Conservation (phyloP, 2,329 filamentous ascomycete genomes). For the Claviceps sp. region DNA sequence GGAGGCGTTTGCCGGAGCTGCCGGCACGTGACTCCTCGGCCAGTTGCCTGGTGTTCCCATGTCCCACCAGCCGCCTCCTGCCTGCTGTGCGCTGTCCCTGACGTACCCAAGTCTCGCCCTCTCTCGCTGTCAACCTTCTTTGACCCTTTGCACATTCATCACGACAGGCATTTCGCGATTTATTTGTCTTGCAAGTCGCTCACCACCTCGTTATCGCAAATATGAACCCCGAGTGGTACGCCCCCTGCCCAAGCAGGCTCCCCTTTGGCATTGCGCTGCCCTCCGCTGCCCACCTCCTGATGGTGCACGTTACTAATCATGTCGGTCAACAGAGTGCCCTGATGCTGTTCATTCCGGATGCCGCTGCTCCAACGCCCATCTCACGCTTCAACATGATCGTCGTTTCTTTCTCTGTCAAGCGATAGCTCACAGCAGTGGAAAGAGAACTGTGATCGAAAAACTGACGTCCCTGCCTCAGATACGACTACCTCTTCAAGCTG, state of each 20-base stretch:
- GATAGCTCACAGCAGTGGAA: not conserved
- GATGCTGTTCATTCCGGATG: not conserved
- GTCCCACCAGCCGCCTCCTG: slow-evolving; percentile 8
- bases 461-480: slow-evolving; percentile 46
- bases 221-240: slow-evolving; percentile 92
- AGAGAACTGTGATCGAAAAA: not conserved
- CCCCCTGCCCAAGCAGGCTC: slow-evolving; percentile 21
- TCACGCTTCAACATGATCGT: not conserved
- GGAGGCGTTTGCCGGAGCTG: not conserved
- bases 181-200: slow-evolving; percentile 1
- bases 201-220: slow-evolving; percentile 27
- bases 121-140: slow-evolving; percentile 11
- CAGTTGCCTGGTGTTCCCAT: slow-evolving; percentile 6
- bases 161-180: slow-evolving; percentile 7
- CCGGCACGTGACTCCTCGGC: slow-evolving; percentile 16
- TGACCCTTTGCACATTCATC: slow-evolving; percentile 15
- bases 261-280: slow-evolving; percentile 12
- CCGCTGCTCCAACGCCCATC: not conserved
- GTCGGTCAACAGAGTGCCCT: slow-evolving; percentile 2
- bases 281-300: slow-evolving; percentile 14
- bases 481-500: slow-evolving; percentile 99
- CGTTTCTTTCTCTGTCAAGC: not conserved
- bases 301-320: slow-evolving; percentile 5
- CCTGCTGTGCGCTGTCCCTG: slow-evolving; percentile 14
- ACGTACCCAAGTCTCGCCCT: slow-evolving; percentile 18